phyloP scores from a whole-genome alignment of 129 eudicot species.

The Saussurea involucrata region DNA sequence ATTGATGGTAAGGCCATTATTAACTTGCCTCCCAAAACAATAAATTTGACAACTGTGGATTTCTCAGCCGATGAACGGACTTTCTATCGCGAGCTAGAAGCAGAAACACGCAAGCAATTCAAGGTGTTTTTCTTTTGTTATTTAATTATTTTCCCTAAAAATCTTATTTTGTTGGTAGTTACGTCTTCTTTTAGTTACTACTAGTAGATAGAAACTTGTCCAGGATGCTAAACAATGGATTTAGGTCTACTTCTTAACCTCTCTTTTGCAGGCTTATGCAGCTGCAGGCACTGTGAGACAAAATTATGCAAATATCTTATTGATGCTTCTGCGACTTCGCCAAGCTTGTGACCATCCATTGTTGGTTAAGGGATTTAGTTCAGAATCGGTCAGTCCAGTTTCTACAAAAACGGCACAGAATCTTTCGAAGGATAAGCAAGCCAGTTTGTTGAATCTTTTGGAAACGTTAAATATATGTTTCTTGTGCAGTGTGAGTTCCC shows the following conservation, averaged over 20 bases:
- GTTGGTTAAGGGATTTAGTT: constrained; percentile 69
- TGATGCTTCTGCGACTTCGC: constrained; percentile 97
- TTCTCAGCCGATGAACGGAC: constrained; percentile 75
- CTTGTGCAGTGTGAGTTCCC: constrained; percentile 60
- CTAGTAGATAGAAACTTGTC: background rate
- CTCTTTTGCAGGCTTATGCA: constrained; percentile 72
- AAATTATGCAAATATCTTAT: constrained; percentile 82
- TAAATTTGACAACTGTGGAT: constrained; percentile 47
- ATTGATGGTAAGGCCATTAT: constrained; percentile 87
- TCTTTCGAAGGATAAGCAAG: constrained; percentile 54
- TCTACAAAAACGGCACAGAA: constrained; percentile 54
- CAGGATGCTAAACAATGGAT: background rate
- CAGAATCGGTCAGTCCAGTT: constrained; percentile 54
- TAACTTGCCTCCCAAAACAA: constrained; percentile 68
- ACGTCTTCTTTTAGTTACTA: background rate
- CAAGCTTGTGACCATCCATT: constrained; percentile 97
- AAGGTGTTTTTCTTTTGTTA: constrained; percentile 43
- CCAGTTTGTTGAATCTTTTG: constrained; percentile 48
- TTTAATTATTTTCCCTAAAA: background rate
- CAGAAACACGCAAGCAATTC: constrained; percentile 69
- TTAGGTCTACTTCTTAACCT: background rate
- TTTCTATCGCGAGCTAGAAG: constrained; percentile 68
- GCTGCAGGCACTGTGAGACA: constrained; percentile 92
- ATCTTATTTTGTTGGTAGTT: background rate
- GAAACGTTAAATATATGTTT: constrained; percentile 60